Conservation (phyloP, 148 eudicot species). For the Camellia lanceoleosa region DNA sequence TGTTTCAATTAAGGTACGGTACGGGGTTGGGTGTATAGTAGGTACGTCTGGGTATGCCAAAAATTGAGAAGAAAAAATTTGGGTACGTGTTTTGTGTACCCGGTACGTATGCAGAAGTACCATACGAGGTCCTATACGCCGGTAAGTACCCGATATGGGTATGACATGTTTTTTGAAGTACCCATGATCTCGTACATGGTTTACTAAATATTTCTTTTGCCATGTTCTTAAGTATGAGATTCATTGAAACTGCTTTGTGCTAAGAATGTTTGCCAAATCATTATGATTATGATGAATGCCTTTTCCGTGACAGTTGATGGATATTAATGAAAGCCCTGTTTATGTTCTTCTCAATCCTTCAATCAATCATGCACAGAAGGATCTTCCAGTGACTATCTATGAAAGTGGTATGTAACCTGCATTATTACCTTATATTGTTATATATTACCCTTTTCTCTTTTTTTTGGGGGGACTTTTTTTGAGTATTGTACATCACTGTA, state of each 20-base stretch:
- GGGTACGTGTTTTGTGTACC: too few relatives aligned
- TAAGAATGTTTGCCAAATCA: not conserved
- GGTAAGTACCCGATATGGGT: too few relatives aligned
- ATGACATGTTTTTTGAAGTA: too few relatives aligned
- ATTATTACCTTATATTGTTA: not conserved
- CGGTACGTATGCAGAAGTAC: too few relatives aligned
- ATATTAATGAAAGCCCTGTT: slow-evolving; percentile 82
- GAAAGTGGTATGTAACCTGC: slow-evolving; percentile 65
- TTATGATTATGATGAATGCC: not conserved
- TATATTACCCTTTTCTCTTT: too few relatives aligned
- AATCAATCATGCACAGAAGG: slow-evolving; percentile 82
- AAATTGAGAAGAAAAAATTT: too few relatives aligned
- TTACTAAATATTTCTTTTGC: not conserved
- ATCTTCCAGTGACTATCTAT: slow-evolving; percentile 70
- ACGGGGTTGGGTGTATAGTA: too few relatives aligned
- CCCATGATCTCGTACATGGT: not conserved
- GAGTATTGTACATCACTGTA: too few relatives aligned
- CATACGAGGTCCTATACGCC: too few relatives aligned
- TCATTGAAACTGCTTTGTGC: not conserved
- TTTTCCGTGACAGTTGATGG: slow-evolving; percentile 62
- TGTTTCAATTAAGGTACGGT: too few relatives aligned
- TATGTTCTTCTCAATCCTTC: slow-evolving; percentile 79
- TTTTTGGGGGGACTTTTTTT: too few relatives aligned
- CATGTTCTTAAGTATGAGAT: not conserved
- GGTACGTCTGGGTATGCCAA: too few relatives aligned